Percentiles rank a stretch among this genome's conserved stretches.
Conservation (phyloP, 768 basidiomycete genomes). For the Mycena galericulata region DNA sequence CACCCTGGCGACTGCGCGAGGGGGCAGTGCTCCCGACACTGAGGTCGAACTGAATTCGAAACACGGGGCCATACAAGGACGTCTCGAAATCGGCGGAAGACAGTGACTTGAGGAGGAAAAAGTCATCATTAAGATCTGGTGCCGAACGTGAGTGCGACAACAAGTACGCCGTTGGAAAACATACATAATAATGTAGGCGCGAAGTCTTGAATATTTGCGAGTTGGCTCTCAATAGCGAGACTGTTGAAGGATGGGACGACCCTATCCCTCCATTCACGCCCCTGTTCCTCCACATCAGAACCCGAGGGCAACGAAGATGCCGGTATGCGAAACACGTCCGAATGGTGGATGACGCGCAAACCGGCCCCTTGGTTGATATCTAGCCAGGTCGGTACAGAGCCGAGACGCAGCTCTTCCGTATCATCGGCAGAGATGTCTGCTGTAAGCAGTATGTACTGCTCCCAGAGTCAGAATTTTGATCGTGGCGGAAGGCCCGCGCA, state of each 20-base stretch:
- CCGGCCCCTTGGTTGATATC: not conserved
- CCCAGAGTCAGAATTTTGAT: not conserved
- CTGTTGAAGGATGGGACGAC: conserved; percentile 36
- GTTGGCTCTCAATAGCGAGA: conserved; percentile 35
- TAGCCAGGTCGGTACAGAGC: conserved; percentile 32
- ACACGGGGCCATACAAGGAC: conserved; percentile 31
- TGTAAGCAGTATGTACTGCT: conserved; percentile 34
- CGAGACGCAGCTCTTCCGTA: conserved; percentile 27
- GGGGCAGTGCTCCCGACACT: conserved; percentile 20
- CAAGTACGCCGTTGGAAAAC: not conserved
- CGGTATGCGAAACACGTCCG: conserved; percentile 30
- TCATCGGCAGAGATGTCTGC: conserved; percentile 35
- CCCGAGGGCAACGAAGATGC: not conserved
- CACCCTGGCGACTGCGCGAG: not conserved
- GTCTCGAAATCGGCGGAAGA: conserved; percentile 28
- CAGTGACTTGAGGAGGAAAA: conserved; percentile 27
- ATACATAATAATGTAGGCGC: conserved; percentile 36
- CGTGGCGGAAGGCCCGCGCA: conserved; percentile 8
- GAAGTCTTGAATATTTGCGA: conserved; percentile 18
- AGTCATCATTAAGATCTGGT: conserved; percentile 35
- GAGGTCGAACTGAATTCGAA: conserved; percentile 34
- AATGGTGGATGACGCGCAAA: conserved; percentile 28
- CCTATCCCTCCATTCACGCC: conserved; percentile 25
- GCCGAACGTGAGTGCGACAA: not conserved
- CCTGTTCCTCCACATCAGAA: not conserved